Base-by-base conservation (phyloP, 768 basidiomycete genomes). In the Brasilioporus rufonigricans region DNA sequence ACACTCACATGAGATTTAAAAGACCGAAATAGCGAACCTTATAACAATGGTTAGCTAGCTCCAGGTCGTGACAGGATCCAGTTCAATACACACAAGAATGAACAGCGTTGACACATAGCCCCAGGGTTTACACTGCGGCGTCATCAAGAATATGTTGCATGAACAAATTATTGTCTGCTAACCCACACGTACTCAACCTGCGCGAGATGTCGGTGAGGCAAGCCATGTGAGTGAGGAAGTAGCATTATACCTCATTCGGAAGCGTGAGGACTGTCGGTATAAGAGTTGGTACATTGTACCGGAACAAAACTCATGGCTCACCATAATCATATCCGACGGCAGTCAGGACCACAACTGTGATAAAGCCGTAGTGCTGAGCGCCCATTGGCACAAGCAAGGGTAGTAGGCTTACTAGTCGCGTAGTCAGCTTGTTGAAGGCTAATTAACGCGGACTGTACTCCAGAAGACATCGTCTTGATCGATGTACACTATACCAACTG, bases 21-120 rank as follows among this genome's bases (percentile, higher is more conserved):
- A 56, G 40, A 26, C 58, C 50, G 19, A 21, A 14, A 50, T 58
- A 58, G 21, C 45, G 57, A 39, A 56, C 29, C 57, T 58, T 44
- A 18, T 9, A 29, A 0, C 27, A n/a, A 18, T 16, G 21, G 10
- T 35, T 3, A 32, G 14, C 8, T 16, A 12, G 18, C 13, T n/a
- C n/a, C n/a, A n/a, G n/a, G 14, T 21, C 4, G 16, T 13, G 21
- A 38, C 5, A 10, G 23, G 29, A 10, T 9, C 3, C 10, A 18
- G 10, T 31, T 45, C 2, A 12, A 45, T 21, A 21, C 29, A 19
- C 13, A 45, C 44, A 45, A 45, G 29, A 32, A 19, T 21, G 29
- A 33, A 47, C 32, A 33, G 19, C 14, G 21, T 23, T 10, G 32
- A 47, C 11, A 33, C 32, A 13, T 4, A 7, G 8, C 8, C 27